These are phyloP conservation scores for Orbilia ellipsospora DNA, from an alignment of 2,329 filamentous ascomycete genomes.

Conservation along the genomic window DNA sequence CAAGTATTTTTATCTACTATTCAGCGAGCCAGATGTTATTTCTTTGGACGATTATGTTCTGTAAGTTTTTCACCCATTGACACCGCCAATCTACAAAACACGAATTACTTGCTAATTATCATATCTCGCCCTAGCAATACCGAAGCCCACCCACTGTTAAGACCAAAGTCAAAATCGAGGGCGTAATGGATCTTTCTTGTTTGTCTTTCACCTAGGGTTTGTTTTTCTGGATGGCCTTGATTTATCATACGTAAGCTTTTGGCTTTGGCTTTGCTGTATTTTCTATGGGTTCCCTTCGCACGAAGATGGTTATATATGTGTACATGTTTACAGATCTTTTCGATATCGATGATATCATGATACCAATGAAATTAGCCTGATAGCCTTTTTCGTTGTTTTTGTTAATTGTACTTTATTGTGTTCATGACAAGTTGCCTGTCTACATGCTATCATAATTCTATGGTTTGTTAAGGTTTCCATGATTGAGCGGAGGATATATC, in stretches of 20 bases:
- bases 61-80: slow-evolving; percentile 22
- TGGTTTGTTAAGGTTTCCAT: no score
- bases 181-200: background rate
- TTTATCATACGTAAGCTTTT: no score
- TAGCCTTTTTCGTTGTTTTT: slow-evolving; percentile 7
- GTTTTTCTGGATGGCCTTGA: background rate
- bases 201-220: background rate
- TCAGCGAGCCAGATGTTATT: slow-evolving; percentile 73
- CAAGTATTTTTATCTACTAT: slow-evolving; percentile 91
- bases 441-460: no score
- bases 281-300: no score
- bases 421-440: no score
- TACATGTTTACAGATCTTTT: background rate
- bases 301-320: background rate
- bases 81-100: background rate
- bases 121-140: slow-evolving; percentile 64
- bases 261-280: no score
- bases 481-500: background rate
- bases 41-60: slow-evolving; percentile 76
- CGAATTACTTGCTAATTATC: no score
- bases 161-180: slow-evolving; percentile 59
- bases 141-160: slow-evolving; percentile 71
- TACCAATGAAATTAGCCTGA: slow-evolving; percentile 11
- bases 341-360: slow-evolving; percentile 31
- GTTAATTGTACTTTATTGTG: background rate